phyloP scores from a whole-genome alignment of 192 early-diverging fungal genomes.

The Backusella parvicylindrica region DNA sequence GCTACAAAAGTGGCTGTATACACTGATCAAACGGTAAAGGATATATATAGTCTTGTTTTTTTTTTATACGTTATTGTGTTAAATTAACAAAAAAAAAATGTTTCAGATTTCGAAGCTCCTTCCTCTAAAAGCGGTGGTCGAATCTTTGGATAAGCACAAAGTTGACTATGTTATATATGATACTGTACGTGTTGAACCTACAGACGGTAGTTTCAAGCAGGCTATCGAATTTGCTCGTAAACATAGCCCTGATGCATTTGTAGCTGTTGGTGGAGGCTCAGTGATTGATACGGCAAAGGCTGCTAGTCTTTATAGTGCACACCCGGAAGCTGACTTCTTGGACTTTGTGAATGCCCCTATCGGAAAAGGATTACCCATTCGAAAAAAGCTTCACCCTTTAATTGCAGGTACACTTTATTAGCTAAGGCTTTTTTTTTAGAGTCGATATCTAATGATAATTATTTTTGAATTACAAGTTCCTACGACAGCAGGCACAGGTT shows the following conservation, averaged over 20 bases:
- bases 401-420: constrained; percentile 56
- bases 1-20: constrained; percentile 84
- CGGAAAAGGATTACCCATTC: constrained; percentile 76
- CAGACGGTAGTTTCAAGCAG: constrained; percentile 74
- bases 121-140: constrained; percentile 69
- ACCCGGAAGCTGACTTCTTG: constrained; percentile 79
- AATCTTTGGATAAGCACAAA: constrained; percentile 66
- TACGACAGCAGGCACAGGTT: constrained; percentile 66
- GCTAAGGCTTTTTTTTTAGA: background rate
- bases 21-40: constrained; percentile 67
- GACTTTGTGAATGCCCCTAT: constrained; percentile 95
- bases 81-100: background rate
- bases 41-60: background rate
- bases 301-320: constrained; percentile 84
- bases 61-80: background rate
- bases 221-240: constrained; percentile 78
- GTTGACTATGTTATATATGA: constrained; percentile 75
- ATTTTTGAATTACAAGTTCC: constrained; percentile 23
- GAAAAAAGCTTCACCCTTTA: constrained; percentile 71
- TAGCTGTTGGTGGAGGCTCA: constrained; percentile 90
- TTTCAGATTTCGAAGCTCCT: constrained; percentile 63
- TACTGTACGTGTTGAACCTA: constrained; percentile 83
- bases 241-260: constrained; percentile 77
- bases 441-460: background rate
- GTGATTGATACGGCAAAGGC: constrained; percentile 93